Conservation (phyloP, 306 rosid genomes). For the Vigna trinervia region DNA sequence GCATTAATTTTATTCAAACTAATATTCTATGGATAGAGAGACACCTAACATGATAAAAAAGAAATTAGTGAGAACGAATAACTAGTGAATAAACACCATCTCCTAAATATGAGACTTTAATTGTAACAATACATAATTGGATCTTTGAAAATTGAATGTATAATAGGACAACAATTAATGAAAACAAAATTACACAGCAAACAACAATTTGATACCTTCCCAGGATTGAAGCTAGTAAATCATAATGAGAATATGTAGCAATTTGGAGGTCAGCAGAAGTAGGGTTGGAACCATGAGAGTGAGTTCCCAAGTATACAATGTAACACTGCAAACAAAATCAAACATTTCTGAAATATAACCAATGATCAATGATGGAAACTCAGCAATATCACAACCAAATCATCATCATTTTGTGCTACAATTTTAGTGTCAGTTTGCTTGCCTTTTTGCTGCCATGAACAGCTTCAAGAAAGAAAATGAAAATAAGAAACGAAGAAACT, state of each 20-base stretch:
- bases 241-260: conserved; percentile 34
- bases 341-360: background rate
- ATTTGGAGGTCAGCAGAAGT: conserved; percentile 16
- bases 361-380: background rate
- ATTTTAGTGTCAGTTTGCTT: background rate
- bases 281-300: conserved; percentile 43
- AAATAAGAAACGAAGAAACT: conserved; percentile 12
- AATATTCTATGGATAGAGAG: no score
- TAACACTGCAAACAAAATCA: conserved; percentile 27
- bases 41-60: no score
- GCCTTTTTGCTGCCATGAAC: conserved; percentile 1
- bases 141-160: no score
- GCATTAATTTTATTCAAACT: no score
- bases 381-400: background rate
- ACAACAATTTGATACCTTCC: conserved; percentile 32
- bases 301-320: conserved; percentile 44
- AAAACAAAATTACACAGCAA: no score
- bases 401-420: background rate
- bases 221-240: conserved; percentile 41
- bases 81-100: no score
- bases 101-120: no score
- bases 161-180: no score
- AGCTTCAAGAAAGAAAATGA: conserved; percentile 1
- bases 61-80: no score
- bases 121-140: no score